Base-by-base conservation (phyloP, 2,329 filamentous ascomycete genomes). In the Rutstroemia sp. region DNA sequence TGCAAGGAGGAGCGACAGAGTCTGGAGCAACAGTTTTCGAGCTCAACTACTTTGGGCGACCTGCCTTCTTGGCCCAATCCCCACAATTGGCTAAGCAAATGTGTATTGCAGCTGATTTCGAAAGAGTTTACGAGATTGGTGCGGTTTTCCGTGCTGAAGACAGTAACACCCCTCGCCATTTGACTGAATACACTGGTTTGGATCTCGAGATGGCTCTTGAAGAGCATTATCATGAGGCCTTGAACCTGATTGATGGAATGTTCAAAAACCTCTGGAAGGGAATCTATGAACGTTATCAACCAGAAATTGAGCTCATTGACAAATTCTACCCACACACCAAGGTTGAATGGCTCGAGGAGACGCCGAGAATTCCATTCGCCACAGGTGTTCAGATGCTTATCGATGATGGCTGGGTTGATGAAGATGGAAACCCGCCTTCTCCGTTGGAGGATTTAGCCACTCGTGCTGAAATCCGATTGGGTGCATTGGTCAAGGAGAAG, bases 41-140 rank as follows among this genome's bases (percentile, higher is more conserved):
- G 69, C 83, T 95, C 49, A 88, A 94, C 67, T 96, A 96, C 74
- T 96, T 96, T 73, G 88, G 85, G 30, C 84, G 92, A 52, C 82
- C 82, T 19, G 92, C 91, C 3, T 96, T 94, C 75, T 75, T 96
- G 14, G 92, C 92, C 0, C 92, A 96, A 73, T 95, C 89, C 60
- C 92, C 92, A 6, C 92, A 96, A 71, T 73, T 96, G 61, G 88
- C 89, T 53, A 96, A 96, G 74, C 92, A 96, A 72, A 92, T 95
- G 88, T 82, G 84, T 51, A 90, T 96, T 42, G 89, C 90, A 5
- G 86, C 91, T 27, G 92, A 96, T 69, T 94, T 96, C 68, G 86
- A 87, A 57, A 84, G 86, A 51, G 92, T 96, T 6, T 96, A 92
- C 67, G 92, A 96, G 69, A 86, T 94, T 61, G 89, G 89, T 16